A percentile compares a stretch with the other conserved stretches of the same genome.
Conservation (phyloP, 148 eudicot species). For the Euryodendron excelsum region DNA sequence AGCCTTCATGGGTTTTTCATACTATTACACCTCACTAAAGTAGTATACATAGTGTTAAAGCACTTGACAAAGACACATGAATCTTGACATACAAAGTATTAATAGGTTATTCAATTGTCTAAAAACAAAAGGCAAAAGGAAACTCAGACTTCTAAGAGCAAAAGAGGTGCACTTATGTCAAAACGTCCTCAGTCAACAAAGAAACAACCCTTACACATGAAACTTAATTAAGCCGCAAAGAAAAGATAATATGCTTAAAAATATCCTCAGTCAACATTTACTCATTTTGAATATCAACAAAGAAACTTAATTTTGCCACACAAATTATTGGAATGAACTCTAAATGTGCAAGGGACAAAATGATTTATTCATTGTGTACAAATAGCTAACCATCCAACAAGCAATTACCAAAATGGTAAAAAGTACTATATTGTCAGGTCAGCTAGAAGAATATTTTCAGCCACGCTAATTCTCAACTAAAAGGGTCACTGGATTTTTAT, state of each 20-base stretch:
- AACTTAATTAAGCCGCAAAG: background rate
- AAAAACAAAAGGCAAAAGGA: background rate
- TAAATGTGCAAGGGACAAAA: background rate
- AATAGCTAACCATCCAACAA: background rate
- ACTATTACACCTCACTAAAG: background rate
- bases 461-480: background rate
- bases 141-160: background rate
- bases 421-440: background rate
- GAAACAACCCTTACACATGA: conserved; percentile 1
- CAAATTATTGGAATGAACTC: background rate
- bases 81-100: background rate
- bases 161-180: background rate
- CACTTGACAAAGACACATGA: background rate
- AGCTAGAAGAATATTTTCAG: background rate
- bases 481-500: background rate
- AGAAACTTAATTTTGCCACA: background rate
- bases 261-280: background rate
- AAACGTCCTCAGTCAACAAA: background rate
- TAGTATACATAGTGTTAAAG: background rate
- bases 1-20: background rate
- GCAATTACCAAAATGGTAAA: background rate
- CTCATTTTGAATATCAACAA: background rate
- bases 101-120: background rate
- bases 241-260: background rate
- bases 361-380: background rate